Evolutionary conservation across 331 rosid species (phyloP), one percentile per base, ranked within the genome.

Genomic region (Acacia pycnantha): DNA sequence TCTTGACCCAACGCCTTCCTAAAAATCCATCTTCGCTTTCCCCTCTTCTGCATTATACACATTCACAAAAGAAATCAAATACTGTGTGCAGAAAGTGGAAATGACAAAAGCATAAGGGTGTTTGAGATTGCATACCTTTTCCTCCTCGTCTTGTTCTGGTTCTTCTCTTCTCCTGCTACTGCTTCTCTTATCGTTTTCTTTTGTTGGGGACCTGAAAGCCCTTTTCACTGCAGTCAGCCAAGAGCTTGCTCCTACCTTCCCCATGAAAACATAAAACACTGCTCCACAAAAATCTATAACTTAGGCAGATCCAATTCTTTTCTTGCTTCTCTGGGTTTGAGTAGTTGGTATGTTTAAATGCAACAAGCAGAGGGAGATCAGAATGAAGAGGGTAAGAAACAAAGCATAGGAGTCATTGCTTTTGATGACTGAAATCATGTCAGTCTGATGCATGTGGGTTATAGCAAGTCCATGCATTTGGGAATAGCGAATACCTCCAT

Each of bases 1-100:
- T 88, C 90, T n/a, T 86, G 90, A 64, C 48, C 67, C 69, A 31
- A 56, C 62, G 79, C 75, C 87, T 86, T 90, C 88, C 80, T 73
- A 77, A 90, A 90, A 79, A 81, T 82, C 93, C 90, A 88, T 86
- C 93, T 84, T 43, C 91, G 48, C 53, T 90, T 90, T 65, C 87
- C 90, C 84, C 90, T 86, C 84, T 83, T 88, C 91, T 90, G 72
- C 75, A 67, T 43, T n/a, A 43, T 22, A 68, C 15, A 35, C 51
- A 84, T 6, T 14, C 21, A 40, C 58, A 40, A 62, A 47, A 70
- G 29, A 35, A 15, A 56, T 33, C 2, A 35, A 22, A 9, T 58
- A 70, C 16, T 10, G 33, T 18, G 35, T 53, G 6, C 27, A 19
- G 54, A 13, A 56, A 19, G 69, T 40, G 40, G 70, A 58, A 58